These are phyloP conservation scores for Phylloporus sp. DNA, from an alignment of 768 basidiomycete genomes.

Conservation along the genomic window DNA sequence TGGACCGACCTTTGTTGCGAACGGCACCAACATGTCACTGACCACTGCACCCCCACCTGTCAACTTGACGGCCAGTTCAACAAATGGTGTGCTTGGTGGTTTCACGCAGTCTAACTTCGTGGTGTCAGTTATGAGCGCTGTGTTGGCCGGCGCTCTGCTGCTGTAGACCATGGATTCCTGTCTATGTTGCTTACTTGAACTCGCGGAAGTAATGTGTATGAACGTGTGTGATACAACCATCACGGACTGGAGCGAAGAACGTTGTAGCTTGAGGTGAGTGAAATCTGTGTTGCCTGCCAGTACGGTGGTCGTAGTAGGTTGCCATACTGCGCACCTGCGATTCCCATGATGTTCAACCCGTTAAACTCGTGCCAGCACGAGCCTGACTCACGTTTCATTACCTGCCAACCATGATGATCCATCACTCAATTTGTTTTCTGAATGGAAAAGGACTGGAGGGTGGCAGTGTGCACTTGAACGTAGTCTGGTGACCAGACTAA, in stretches of 20 bases:
- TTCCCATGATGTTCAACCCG: too few species aligned
- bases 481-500: too few species aligned
- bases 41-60: slow-evolving; percentile 35
- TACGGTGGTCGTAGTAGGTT: too few species aligned
- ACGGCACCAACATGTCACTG: slow-evolving; percentile 30
- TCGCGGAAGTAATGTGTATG: slow-evolving; percentile 1
- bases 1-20: slow-evolving; percentile 36
- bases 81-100: slow-evolving; percentile 4
- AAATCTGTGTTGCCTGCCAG: background rate
- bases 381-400: too few species aligned
- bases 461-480: too few species aligned
- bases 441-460: too few species aligned
- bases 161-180: slow-evolving; percentile 9
- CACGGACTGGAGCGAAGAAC: background rate
- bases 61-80: slow-evolving; percentile 32
- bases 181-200: slow-evolving; percentile 1
- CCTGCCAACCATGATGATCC: too few species aligned
- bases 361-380: too few species aligned
- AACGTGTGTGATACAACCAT: background rate
- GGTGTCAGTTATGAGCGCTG: slow-evolving; percentile 3
- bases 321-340: too few species aligned
- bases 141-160: slow-evolving; percentile 11
- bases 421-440: too few species aligned
- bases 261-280: background rate
- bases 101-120: slow-evolving; percentile 4